phyloP scores from a whole-genome alignment of 768 basidiomycete genomes.

The Podaxis sp. region DNA sequence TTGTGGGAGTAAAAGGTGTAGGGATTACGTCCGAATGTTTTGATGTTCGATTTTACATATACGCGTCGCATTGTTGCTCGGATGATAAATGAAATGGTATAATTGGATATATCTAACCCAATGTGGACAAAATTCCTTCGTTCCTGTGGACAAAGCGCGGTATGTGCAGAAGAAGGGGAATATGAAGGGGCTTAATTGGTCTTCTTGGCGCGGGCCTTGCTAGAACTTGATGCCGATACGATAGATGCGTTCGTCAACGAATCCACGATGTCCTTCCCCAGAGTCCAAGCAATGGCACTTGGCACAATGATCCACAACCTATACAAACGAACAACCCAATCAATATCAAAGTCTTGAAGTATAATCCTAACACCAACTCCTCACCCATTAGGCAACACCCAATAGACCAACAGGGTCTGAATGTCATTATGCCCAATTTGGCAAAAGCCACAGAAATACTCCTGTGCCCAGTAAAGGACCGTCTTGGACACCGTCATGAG shows the following conservation, averaged over 20 bases:
- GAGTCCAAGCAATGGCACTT: conserved; percentile 50
- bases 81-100: not conserved
- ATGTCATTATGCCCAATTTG: conserved; percentile 71
- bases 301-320: conserved; percentile 84
- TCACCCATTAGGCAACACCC: conserved; percentile 80
- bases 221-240: conserved; percentile 1
- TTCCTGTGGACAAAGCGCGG: not conserved
- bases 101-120: not conserved
- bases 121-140: not conserved
- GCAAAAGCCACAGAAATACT: conserved; percentile 76
- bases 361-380: conserved; percentile 22
- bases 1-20: conserved; percentile 14
- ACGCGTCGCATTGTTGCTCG: no score
- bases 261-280: conserved; percentile 62
- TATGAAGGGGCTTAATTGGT: not conserved
- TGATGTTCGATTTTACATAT: not conserved
- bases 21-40: conserved; percentile 8
- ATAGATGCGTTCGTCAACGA: conserved; percentile 34
- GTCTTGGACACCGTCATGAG: conserved; percentile 89
- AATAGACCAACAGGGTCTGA: conserved; percentile 53
- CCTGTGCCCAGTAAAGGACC: conserved; percentile 76
- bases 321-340: not conserved
- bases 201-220: conserved; percentile 13
- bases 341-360: not conserved
- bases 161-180: not conserved